phyloP scores from a whole-genome alignment of 129 eudicot genomes.

The Flaveria robusta region DNA sequence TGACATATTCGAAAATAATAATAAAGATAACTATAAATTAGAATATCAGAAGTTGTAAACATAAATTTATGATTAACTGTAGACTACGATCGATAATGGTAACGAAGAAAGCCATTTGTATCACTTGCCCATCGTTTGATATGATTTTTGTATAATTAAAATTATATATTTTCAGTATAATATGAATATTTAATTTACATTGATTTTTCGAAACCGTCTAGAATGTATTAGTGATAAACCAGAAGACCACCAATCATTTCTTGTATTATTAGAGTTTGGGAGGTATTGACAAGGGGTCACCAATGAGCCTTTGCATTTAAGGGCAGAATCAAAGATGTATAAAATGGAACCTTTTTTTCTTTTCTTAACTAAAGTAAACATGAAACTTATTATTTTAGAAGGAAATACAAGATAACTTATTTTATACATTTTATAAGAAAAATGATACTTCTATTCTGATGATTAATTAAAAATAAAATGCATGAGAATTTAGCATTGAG shows the following conservation, averaged over 20 bases:
- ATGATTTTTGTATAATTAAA: background rate
- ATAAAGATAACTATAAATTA: background rate
- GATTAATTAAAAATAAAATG: too few relatives aligned
- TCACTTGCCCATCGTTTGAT: background rate
- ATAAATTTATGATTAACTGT: background rate
- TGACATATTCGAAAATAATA: too few relatives aligned
- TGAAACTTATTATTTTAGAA: background rate
- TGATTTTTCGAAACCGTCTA: background rate
- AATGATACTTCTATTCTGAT: too few relatives aligned
- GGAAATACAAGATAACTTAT: background rate
- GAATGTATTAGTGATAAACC: background rate
- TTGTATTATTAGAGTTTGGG: background rate
- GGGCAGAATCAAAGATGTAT: background rate
- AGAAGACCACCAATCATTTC: conserved; percentile 12
- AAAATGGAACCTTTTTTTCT: background rate
- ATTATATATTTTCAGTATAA: background rate
- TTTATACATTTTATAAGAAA: background rate
- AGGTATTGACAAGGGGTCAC: conserved; percentile 16
- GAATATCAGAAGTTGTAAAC: background rate
- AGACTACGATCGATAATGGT: background rate
- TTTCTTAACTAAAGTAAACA: background rate
- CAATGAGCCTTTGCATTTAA: background rate
- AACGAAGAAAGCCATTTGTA: background rate
- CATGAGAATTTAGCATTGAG: too few relatives aligned
- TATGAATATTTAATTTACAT: background rate